Percentiles rank a stretch among this genome's conserved stretches.
phyloP scores from a whole-genome alignment of 164 flowering plant genomes.

The Stephania japonica region DNA sequence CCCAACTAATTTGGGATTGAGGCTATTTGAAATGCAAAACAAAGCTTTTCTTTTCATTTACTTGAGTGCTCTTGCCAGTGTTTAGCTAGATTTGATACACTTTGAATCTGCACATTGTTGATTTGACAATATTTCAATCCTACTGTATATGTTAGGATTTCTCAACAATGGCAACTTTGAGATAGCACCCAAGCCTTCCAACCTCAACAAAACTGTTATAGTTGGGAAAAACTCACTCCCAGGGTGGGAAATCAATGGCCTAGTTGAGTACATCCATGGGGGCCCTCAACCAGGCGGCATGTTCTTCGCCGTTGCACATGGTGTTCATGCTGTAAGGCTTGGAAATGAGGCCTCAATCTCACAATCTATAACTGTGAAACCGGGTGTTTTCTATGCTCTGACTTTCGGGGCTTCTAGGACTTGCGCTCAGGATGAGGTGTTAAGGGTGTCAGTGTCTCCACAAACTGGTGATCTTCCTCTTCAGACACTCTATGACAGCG shows the following conservation, averaged over 20 bases:
- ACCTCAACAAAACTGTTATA: conserved; percentile 56
- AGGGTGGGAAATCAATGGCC: conserved; percentile 58
- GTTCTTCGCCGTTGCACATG: conserved; percentile 72
- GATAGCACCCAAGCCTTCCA: conserved; percentile 41
- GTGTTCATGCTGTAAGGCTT: conserved; percentile 62
- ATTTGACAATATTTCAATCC: neutral
- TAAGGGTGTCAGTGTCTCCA: conserved; percentile 63
- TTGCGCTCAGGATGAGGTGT: conserved; percentile 73
- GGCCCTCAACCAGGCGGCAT: conserved; percentile 89
- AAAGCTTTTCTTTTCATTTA: neutral
- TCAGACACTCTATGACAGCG: conserved; percentile 75
- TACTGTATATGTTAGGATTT: conserved; percentile 29
- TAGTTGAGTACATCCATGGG: conserved; percentile 67
- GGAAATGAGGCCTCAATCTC: conserved; percentile 84
- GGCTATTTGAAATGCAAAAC: too few relatives aligned
- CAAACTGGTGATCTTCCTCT: conserved; percentile 63
- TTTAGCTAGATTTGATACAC: neutral
- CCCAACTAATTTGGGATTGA: too few relatives aligned
- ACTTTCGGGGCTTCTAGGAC: conserved; percentile 76
- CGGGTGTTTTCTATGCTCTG: conserved; percentile 58
- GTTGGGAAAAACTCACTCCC: conserved; percentile 44
- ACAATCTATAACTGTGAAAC: conserved; percentile 39
- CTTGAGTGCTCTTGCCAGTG: neutral
- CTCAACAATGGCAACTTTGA: conserved; percentile 74
- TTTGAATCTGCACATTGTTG: neutral